Evolutionary conservation across 1,284 basidiomycete genomes (phyloP), one percentile per base, ranked within the genome.

Genomic region (Trichosporon sp.): DNA sequence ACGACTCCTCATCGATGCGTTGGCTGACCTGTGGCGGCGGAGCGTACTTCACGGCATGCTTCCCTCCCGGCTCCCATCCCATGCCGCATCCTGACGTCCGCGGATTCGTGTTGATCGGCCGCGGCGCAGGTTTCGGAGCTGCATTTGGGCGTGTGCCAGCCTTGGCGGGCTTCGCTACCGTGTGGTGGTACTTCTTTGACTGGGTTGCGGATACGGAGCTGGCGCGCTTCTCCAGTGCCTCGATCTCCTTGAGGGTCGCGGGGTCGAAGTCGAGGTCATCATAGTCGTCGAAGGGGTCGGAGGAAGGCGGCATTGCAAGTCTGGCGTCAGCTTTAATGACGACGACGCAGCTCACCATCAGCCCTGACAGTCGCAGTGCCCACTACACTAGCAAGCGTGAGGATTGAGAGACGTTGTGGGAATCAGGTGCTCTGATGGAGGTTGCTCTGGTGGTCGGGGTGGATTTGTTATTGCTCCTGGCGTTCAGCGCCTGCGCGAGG

Each of bases 31-130:
- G 60, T 38, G 47, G 64, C 21, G 62, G 44, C 32, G 47, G 44
- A 32, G 11, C 65, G 0, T 58, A 25, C 12, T 66, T 44, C 1
- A 31, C 23, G 0, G 31, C 29, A 35, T 68, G 51, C 63, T 81
- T 80, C 0, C 80, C 79, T 13, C 76, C 76, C 34, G 75, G 44
- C 68, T 77, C 78, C 75, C 77, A 80, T 7, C 80, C 80, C 56
- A 81, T 78, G 12, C 76, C 78, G 9, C 73, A 72, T 8, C 29
- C 66, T 13, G 68, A 69, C 2, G 72, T 73, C 25, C 78, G 60
- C 7, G 80, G 80, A 63, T 77, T 75, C 3, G 78, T 78, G 65
- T 80, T 80, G n/a, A 81, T 38, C 8, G 79, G 77, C 51, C 72
- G 38, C 9, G 79, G 78, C 9, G 72, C 64, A 62, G 27, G 60